Percentiles rank a stretch among this genome's conserved stretches.
phyloP scores from a whole-genome alignment of 1,139 yeast species.

The Scheffersomyces cryptocercus region DNA sequence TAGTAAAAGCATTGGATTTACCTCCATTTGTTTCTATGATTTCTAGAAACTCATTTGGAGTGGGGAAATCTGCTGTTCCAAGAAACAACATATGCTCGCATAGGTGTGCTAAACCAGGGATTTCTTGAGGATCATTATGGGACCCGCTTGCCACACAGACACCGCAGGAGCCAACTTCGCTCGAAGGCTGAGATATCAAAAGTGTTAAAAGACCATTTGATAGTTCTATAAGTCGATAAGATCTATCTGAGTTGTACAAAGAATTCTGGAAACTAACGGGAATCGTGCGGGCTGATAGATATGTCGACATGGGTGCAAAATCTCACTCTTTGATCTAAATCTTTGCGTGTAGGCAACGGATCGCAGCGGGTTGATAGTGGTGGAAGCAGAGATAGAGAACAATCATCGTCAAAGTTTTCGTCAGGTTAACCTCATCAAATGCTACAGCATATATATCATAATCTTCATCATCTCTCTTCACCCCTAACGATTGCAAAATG shows the following conservation, averaged over 20 bases:
- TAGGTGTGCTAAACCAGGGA: conserved; percentile 69
- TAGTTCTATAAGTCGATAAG: conserved; percentile 45
- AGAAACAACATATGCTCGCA: conserved; percentile 69
- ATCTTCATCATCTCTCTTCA: too few relatives aligned
- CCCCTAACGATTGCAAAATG: too few relatives aligned
- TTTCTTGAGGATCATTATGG: conserved; percentile 54
- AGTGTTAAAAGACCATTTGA: conserved; percentile 55
- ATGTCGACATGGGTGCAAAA: conserved; percentile 3
- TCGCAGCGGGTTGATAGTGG: neutral
- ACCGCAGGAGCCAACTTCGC: conserved; percentile 43
- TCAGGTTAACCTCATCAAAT: too few relatives aligned
- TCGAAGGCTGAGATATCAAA: conserved; percentile 59
- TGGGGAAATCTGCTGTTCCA: conserved; percentile 57
- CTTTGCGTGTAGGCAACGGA: too few relatives aligned
- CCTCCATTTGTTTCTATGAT: conserved; percentile 53
- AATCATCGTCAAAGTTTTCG: too few relatives aligned
- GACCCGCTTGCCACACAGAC: conserved; percentile 65
- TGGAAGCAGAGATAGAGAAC: too few relatives aligned
- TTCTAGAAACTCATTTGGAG: conserved; percentile 46
- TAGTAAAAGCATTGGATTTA: conserved; percentile 62
- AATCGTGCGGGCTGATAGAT: conserved; percentile 11
- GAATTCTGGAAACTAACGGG: conserved; percentile 30
- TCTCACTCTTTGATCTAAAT: too few relatives aligned
- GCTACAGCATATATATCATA: too few relatives aligned
- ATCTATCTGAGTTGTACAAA: conserved; percentile 31